These are phyloP conservation scores for Lepidium sativum DNA, from an alignment of 345 rosid species.

Conservation along the genomic window DNA sequence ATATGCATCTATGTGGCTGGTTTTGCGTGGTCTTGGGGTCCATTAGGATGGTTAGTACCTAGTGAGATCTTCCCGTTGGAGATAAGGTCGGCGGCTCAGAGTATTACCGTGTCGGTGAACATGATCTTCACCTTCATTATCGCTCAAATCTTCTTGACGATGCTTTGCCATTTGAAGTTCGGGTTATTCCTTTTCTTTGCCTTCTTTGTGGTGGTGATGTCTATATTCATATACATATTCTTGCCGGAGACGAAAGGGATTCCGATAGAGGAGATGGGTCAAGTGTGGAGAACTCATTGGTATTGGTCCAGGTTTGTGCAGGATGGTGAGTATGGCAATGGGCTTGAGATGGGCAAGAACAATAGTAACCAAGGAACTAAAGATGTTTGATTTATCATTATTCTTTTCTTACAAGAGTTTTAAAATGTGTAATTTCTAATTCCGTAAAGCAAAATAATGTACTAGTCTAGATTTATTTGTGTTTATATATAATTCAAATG, in stretches of 20 bases:
- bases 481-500: conserved; percentile 20
- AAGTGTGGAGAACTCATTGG: conserved; percentile 36
- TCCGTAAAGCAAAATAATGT: conserved; percentile 12
- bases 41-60: conserved; percentile 33
- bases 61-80: conserved; percentile 35
- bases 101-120: conserved; percentile 32
- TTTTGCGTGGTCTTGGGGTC: conserved; percentile 37
- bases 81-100: conserved; percentile 33
- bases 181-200: conserved; percentile 29
- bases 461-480: conserved; percentile 7
- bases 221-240: conserved; percentile 26
- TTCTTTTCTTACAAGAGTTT: neutral
- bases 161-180: conserved; percentile 32
- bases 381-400: conserved; percentile 12
- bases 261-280: conserved; percentile 34
- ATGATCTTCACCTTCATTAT: conserved; percentile 33
- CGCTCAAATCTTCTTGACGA: conserved; percentile 27
- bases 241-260: conserved; percentile 32
- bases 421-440: neutral
- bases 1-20: conserved; percentile 35
- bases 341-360: conserved; percentile 23
- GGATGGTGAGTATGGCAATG: conserved; percentile 27
- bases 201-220: conserved; percentile 29
- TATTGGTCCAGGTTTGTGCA: conserved; percentile 31
- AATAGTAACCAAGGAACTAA: conserved; percentile 22